Conservation (phyloP, 1,284 basidiomycete genomes). For the Leccinum subatratum region DNA sequence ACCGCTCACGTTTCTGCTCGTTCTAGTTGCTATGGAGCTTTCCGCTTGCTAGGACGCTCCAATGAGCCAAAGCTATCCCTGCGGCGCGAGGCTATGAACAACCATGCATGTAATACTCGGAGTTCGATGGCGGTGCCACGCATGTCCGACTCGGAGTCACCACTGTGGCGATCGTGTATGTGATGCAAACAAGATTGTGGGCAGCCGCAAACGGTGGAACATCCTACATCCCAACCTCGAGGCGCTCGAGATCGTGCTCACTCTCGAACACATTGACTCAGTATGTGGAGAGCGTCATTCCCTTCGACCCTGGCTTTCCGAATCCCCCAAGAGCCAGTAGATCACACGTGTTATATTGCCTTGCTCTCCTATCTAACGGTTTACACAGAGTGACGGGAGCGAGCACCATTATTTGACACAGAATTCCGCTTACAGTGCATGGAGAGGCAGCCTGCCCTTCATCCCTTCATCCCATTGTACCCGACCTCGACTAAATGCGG, state of each 20-base stretch:
- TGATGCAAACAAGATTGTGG: no score
- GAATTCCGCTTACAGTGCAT: slow-evolving; percentile 18
- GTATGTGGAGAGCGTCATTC: slow-evolving; percentile 38
- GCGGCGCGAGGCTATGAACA: no score
- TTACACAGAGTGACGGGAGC: slow-evolving; percentile 30
- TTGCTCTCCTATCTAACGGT: slow-evolving; percentile 24
- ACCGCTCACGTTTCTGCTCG: slow-evolving; percentile 23
- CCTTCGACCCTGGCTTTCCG: slow-evolving; percentile 46
- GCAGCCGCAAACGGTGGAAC: no score
- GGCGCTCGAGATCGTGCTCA: slow-evolving; percentile 42
- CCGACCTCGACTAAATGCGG: slow-evolving; percentile 12
- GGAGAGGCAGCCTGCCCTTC: slow-evolving; percentile 21
- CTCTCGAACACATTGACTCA: slow-evolving; percentile 39
- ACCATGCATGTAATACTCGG: no score
- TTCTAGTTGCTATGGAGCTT: slow-evolving; percentile 30
- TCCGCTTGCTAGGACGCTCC: slow-evolving; percentile 35
- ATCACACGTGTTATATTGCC: slow-evolving; percentile 8
- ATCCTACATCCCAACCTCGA: slow-evolving; percentile 50
- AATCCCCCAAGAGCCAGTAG: slow-evolving; percentile 35
- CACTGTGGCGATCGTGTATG: no score
- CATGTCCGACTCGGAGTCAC: no score
- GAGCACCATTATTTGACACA: slow-evolving; percentile 10
- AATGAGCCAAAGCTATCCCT: slow-evolving; percentile 38
- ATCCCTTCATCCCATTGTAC: slow-evolving; percentile 16
- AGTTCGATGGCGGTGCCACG: no score